phyloP scores from a whole-genome alignment of 2,329 filamentous ascomycete genomes.

The Alternaria hordeiaustralica region DNA sequence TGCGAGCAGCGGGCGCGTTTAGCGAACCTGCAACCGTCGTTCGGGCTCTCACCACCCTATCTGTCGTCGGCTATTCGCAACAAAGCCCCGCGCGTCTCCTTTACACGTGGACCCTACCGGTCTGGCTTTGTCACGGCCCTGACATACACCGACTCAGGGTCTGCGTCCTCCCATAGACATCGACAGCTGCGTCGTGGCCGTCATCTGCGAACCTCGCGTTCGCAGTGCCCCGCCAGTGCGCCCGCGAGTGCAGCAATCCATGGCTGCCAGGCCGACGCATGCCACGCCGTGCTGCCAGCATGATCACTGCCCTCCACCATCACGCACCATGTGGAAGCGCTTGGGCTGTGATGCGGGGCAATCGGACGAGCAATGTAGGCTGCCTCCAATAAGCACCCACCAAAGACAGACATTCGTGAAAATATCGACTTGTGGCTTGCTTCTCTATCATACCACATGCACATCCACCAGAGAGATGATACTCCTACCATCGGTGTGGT shows the following conservation, averaged over 20 bases:
- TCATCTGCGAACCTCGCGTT: conserved; percentile 30
- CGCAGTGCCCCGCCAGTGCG: conserved; percentile 17
- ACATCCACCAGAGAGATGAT: conserved; percentile 1
- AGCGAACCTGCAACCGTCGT: conserved; percentile 23
- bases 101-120: conserved; percentile 25
- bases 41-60: conserved; percentile 1
- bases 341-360: conserved; percentile 22
- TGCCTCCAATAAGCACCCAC: conserved; percentile 15
- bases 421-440: conserved; percentile 19
- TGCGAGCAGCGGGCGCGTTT: conserved; percentile 19
- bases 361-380: background rate
- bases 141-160: background rate
- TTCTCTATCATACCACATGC: conserved; percentile 18
- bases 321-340: background rate
- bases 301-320: conserved; percentile 7
- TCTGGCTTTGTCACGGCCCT: background rate
- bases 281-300: conserved; percentile 24
- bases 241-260: conserved; percentile 23
- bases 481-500: background rate
- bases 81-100: conserved; percentile 17
- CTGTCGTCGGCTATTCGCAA: conserved; percentile 12
- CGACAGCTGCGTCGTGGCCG: conserved; percentile 1
- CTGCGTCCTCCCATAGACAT: background rate
- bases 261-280: conserved; percentile 24
- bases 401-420: conserved; percentile 3